Evolutionary conservation across 2,329 filamentous ascomycete genomes (phyloP), one percentile per base, ranked within the genome.

Genomic region (Aspergillus thermomutatus): DNA sequence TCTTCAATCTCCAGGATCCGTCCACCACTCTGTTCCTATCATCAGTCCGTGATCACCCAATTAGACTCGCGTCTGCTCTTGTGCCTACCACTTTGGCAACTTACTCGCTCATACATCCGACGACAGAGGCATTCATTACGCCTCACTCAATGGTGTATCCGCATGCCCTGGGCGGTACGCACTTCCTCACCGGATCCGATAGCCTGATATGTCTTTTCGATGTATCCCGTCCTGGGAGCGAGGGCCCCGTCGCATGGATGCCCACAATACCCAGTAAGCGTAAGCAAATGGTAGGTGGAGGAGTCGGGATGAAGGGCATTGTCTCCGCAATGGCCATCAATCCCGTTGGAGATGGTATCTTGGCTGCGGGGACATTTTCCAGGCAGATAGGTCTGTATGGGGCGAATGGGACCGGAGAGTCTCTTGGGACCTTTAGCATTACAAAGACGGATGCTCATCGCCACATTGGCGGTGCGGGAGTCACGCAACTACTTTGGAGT

Each of bases 331-430:
- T 88, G 59, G 72, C 74, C 2, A 68, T 83, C 46, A 78, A 77
- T 47, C 66, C 72, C 3, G 64, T 64, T 3, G 69, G 64, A 11
- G 76, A 80, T 27, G 77, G 79, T 1, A 67, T 85, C 0, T 71
- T 85, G 6, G 85, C 85, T 19, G 82, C 82, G 0, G 85, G 85
- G 4, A 83, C 83, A 0, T 81, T 81, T 43, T 79, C 79, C 3
- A 75, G 83, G n/a, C 72, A 80, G 21, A 64, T 88, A 10, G 84
- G 79, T 2, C 66, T 88, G 7, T 87, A 85, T 64, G 81, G 77
- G 43, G 68, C 75, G 2, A 74, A 77, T 58, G 79, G 81, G 3
- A 67, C 71, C 23, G 82, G 82, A 2, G 73, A 79, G 26, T 76
- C 77, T 31, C 68, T 83, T 9, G 80, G 81, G 0, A 77, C 79